These are phyloP conservation scores for Madurella mycetomatis DNA, from an alignment of 2,329 filamentous ascomycete species.

Conservation along the genomic window DNA sequence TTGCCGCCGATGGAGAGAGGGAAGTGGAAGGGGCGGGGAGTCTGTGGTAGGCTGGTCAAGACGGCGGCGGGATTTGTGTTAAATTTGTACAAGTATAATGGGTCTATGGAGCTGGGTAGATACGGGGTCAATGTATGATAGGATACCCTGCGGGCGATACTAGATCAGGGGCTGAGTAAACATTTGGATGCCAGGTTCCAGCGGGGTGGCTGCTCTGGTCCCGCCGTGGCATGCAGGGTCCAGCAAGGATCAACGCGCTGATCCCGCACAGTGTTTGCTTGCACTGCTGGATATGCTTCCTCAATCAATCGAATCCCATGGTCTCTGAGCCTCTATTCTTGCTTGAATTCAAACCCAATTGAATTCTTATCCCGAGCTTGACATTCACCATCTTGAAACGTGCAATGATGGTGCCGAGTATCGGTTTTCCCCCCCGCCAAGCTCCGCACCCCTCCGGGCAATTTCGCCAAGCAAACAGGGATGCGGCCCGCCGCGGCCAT, in stretches of 20 bases:
- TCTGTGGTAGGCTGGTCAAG: slow-evolving; percentile 1
- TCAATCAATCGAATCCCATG: neutral
- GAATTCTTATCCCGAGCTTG: too few species aligned
- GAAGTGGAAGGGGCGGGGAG: neutral
- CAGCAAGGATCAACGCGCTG: slow-evolving; percentile 1
- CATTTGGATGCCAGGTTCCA: neutral
- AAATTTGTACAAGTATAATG: neutral
- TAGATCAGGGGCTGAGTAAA: neutral
- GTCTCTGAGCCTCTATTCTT: too few species aligned
- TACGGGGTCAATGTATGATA: slow-evolving; percentile 9
- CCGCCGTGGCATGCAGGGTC: slow-evolving; percentile 4
- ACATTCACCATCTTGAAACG: too few species aligned
- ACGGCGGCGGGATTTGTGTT: neutral
- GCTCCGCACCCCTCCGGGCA: neutral
- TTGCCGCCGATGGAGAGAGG: neutral
- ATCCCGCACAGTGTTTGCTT: neutral
- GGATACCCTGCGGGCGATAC: slow-evolving; percentile 10
- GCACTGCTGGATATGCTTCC: neutral
- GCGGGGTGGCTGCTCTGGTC: too few species aligned
- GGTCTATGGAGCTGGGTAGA: slow-evolving; percentile 1
- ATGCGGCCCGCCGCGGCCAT: neutral
- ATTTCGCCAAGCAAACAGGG: neutral
- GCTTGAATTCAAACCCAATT: too few species aligned
- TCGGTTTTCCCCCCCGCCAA: neutral
- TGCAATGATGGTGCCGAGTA: too few species aligned